Evolutionary conservation across 352 stramenopile species (phyloP).

Genomic region (Phytophthora hybrid): DNA sequence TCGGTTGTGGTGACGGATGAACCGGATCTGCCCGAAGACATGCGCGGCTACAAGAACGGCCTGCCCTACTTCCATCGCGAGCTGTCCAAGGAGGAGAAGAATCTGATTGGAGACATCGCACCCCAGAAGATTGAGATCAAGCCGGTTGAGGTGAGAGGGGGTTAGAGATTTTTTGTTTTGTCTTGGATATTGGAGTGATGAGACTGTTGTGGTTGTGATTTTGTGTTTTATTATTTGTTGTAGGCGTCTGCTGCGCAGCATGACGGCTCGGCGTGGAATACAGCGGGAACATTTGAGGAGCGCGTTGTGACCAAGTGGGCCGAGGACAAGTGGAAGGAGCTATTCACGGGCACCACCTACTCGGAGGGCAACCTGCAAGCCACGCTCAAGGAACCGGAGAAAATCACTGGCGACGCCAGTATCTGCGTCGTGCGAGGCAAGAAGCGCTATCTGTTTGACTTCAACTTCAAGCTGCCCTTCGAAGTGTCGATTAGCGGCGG

Average conservation of each 20-base stretch:
- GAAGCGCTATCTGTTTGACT: slow-evolving; percentile 92
- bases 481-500: slow-evolving; percentile 65
- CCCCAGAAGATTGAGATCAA: slow-evolving; percentile 82
- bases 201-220: not conserved
- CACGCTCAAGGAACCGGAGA: slow-evolving; percentile 69
- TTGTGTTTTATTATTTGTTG: not conserved
- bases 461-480: slow-evolving; percentile 79
- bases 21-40: slow-evolving; percentile 62
- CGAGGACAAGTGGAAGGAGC: slow-evolving; percentile 67
- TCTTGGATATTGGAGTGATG: not conserved
- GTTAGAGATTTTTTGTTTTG: not conserved
- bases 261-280: slow-evolving; percentile 92
- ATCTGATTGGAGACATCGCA: slow-evolving; percentile 96
- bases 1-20: slow-evolving; percentile 77
- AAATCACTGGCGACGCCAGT: slow-evolving; percentile 86
- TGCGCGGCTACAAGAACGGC: slow-evolving; percentile 87
- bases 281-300: slow-evolving; percentile 93
- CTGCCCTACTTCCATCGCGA: slow-evolving; percentile 98
- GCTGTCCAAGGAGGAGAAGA: slow-evolving; percentile 95
- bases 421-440: slow-evolving; percentile 90
- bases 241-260: slow-evolving; percentile 45
- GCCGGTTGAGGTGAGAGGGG: slow-evolving; percentile 37
- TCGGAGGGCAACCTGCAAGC: slow-evolving; percentile 50
- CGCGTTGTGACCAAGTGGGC: slow-evolving; percentile 89
- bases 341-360: slow-evolving; percentile 58